These are phyloP conservation scores for Claviceps quebecensis DNA, from an alignment of 2,329 filamentous ascomycete species.

Conservation along the genomic window DNA sequence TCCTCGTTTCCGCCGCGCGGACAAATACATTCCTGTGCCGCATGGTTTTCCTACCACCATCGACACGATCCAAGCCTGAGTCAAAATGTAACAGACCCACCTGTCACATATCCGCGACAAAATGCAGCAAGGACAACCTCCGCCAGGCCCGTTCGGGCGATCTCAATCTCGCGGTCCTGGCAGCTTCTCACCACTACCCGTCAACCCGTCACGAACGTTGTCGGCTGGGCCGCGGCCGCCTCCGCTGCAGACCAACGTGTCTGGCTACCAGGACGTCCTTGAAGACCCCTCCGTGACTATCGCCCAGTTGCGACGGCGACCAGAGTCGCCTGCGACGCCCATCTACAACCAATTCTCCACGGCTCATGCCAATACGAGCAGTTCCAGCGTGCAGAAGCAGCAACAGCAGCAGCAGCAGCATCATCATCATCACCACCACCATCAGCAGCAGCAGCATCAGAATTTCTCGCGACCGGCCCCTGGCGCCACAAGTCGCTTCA, in stretches of 20 bases:
- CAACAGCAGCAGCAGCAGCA: too few species aligned
- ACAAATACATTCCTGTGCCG: neutral
- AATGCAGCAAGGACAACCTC: constrained; percentile 30
- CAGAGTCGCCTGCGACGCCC: constrained; percentile 27
- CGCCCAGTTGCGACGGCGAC: constrained; percentile 30
- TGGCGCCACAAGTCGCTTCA: constrained; percentile 14
- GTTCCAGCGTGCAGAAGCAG: constrained; percentile 19
- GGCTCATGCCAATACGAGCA: constrained; percentile 32
- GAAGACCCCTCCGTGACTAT: constrained; percentile 24
- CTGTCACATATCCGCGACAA: constrained; percentile 15
- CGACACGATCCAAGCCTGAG: constrained; percentile 1
- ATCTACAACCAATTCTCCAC: constrained; percentile 33
- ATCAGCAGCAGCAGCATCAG: constrained; percentile 23
- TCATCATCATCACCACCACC: too few species aligned
- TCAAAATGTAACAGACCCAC: constrained; percentile 30
- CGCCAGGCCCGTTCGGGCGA: constrained; percentile 13
- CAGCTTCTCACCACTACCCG: constrained; percentile 40
- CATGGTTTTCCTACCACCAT: constrained; percentile 1
- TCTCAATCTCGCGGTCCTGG: constrained; percentile 34
- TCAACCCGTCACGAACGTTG: constrained; percentile 14
- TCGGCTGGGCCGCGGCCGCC: constrained; percentile 18
- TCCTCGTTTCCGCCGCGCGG: neutral
- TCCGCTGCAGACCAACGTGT: constrained; percentile 20
- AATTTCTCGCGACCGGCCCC: constrained; percentile 43
- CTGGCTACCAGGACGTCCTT: constrained; percentile 15